Evolutionary conservation across 2,329 filamentous ascomycete species (phyloP), one percentile per base, ranked within the genome.

Genomic region (Madurella mycetomatis): DNA sequence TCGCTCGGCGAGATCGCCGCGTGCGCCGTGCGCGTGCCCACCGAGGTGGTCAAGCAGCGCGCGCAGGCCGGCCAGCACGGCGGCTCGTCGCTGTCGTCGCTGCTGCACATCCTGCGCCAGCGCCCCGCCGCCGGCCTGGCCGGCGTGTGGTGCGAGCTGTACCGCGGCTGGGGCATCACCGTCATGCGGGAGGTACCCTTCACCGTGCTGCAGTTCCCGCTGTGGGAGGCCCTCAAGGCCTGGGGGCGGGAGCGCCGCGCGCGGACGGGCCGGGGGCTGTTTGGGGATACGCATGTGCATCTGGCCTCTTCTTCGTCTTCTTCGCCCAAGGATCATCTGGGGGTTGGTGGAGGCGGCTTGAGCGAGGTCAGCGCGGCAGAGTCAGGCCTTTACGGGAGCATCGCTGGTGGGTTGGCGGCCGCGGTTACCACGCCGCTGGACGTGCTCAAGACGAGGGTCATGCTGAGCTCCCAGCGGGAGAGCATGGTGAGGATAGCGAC

Each of bases 161-260:
- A 99, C 72, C 81, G 94, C 37, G 94, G 95, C 1, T 96, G 91
- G 81, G 82, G 84, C 16, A 91, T 97, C 63, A 99, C 94, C 1
- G 86, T 99, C 49, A 87, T 96, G 74, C 84, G 94, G 55, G 94
- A 99, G 76, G 92, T 99, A 57, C 94, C 94, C 4, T 99, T 99
- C 67, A 97, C 95, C 2, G 86, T 96, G 9, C 88, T 99, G 59
- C 94, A 99, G 72, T 99, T 99, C 69, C 94, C 94, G 44, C 80
- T 99, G 59, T 99, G 94, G 94, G 94, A 99, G 73, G 84, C 81
- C 4, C 82, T 97, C 79, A 97, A 96, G 79, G 77, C 78, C 41
- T 89, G 83, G 80, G 78, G 84, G 5, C 71, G 73, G 41, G 70
- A 76, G 46, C 68, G 74, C 44, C 66, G 66, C 34, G 56, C 44